A percentile compares a stretch with the other conserved stretches of the same genome.
Evolutionary conservation across 257 asterid genomes (phyloP).

Genomic region (Scutellaria baicalensis): DNA sequence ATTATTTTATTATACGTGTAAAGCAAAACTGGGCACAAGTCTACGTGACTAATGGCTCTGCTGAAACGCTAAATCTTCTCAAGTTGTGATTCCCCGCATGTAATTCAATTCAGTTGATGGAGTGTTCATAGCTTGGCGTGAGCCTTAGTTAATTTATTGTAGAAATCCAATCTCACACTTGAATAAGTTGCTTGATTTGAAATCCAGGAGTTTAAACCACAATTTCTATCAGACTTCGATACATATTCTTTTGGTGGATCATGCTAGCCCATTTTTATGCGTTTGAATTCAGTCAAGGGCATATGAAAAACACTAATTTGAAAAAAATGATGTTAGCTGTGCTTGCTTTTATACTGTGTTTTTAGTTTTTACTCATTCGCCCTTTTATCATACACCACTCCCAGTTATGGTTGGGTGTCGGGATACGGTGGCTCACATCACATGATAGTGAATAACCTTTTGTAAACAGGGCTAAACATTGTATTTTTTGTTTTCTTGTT

Average conservation of each 20-base stretch:
- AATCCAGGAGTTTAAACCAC: background rate
- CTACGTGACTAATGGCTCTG: background rate
- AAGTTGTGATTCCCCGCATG: constrained; percentile 1
- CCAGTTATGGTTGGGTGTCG: background rate
- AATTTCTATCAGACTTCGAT: background rate
- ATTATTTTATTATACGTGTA: background rate
- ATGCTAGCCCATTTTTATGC: background rate
- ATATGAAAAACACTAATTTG: background rate
- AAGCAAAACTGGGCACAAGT: background rate
- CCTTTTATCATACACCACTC: background rate
- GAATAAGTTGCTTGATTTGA: background rate
- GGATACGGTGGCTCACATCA: background rate
- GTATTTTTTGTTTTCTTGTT: background rate
- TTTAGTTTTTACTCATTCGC: background rate
- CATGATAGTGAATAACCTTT: background rate
- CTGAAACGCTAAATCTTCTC: background rate
- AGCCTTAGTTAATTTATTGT: background rate
- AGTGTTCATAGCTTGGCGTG: background rate
- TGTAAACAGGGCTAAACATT: background rate
- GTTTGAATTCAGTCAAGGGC: background rate
- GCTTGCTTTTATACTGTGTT: background rate
- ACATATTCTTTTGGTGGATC: background rate
- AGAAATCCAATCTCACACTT: background rate
- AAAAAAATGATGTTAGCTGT: background rate
- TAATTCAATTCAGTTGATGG: background rate